Evolutionary conservation across 2,329 filamentous ascomycete species (phyloP).

Genomic region (Exserohilum turcica): DNA sequence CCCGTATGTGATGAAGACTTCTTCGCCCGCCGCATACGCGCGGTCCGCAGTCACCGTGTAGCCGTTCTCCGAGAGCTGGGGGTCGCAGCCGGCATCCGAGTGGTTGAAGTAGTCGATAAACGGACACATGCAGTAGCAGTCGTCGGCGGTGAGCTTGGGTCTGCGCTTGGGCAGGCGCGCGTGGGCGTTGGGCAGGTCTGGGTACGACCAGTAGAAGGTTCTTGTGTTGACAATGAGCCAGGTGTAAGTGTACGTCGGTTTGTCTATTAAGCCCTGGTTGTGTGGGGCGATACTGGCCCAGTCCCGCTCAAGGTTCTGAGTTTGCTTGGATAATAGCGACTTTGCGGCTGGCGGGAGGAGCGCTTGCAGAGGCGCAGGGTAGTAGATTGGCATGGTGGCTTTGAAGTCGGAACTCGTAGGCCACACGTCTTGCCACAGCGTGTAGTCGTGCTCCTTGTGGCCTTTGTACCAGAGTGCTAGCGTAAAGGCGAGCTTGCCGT

Average conservation of each 20-base stretch:
- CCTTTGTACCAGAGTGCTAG: slow-evolving; percentile 57
- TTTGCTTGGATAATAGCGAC: slow-evolving; percentile 61
- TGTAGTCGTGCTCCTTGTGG: slow-evolving; percentile 51
- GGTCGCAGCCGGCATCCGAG: slow-evolving; percentile 55
- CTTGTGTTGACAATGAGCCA: slow-evolving; percentile 67
- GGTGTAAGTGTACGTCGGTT: slow-evolving; percentile 57
- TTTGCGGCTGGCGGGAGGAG: slow-evolving; percentile 46
- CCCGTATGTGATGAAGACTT: slow-evolving; percentile 73
- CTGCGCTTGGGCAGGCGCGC: slow-evolving; percentile 50
- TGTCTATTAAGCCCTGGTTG: slow-evolving; percentile 49
- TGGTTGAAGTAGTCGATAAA: slow-evolving; percentile 76
- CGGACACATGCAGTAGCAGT: slow-evolving; percentile 72
- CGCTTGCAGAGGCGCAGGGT: slow-evolving; percentile 51
- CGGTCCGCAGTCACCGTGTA: slow-evolving; percentile 62
- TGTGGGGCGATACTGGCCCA: slow-evolving; percentile 54
- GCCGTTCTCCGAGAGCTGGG: slow-evolving; percentile 56
- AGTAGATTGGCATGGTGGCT: slow-evolving; percentile 62
- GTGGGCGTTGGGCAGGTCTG: slow-evolving; percentile 46
- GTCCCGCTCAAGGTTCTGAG: slow-evolving; percentile 57
- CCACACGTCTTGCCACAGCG: slow-evolving; percentile 69
- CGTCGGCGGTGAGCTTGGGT: slow-evolving; percentile 52
- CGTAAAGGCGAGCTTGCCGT: slow-evolving; percentile 74
- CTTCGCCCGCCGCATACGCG: slow-evolving; percentile 62
- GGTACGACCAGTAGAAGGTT: slow-evolving; percentile 62
- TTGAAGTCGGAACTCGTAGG: slow-evolving; percentile 67